These are phyloP conservation scores for Helichrysum umbraculigerum DNA, from an alignment of 129 eudicot genomes.

Conservation along the genomic window DNA sequence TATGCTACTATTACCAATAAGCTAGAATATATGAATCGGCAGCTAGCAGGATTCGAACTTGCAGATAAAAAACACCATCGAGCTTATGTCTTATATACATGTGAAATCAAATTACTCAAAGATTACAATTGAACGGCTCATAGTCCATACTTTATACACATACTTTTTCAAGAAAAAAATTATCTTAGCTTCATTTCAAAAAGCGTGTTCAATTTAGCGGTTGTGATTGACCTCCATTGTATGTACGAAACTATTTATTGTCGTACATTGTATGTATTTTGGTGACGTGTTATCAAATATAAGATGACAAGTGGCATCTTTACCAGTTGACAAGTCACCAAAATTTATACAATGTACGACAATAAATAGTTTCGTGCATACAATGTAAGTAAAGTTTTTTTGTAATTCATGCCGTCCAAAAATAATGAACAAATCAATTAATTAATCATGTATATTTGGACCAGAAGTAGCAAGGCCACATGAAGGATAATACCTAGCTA, in stretches of 20 bases:
- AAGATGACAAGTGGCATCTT: too few relatives aligned
- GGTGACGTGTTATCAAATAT: too few relatives aligned
- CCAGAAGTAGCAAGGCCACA: constrained; percentile 22
- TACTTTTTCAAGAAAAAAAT: neutral
- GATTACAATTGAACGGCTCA: neutral
- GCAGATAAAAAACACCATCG: neutral
- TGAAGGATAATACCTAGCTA: constrained; percentile 8
- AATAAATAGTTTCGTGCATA: too few relatives aligned
- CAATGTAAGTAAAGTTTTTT: too few relatives aligned
- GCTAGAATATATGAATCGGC: neutral
- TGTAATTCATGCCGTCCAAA: too few relatives aligned
- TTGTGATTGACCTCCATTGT: neutral
- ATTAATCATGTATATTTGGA: too few relatives aligned
- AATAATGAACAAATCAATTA: too few relatives aligned
- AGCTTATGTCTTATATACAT: neutral
- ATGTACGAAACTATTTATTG: too few relatives aligned
- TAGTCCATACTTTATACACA: neutral
- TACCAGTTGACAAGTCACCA: too few relatives aligned
- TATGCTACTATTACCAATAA: constrained; percentile 12
- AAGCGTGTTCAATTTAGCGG: neutral
- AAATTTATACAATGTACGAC: too few relatives aligned
- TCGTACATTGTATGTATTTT: too few relatives aligned
- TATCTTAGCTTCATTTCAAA: neutral
- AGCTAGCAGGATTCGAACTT: constrained; percentile 12
- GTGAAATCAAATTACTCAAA: neutral